Evolutionary conservation across 1,284 basidiomycete species (phyloP).

Genomic region (Sporisorium reilianum): DNA sequence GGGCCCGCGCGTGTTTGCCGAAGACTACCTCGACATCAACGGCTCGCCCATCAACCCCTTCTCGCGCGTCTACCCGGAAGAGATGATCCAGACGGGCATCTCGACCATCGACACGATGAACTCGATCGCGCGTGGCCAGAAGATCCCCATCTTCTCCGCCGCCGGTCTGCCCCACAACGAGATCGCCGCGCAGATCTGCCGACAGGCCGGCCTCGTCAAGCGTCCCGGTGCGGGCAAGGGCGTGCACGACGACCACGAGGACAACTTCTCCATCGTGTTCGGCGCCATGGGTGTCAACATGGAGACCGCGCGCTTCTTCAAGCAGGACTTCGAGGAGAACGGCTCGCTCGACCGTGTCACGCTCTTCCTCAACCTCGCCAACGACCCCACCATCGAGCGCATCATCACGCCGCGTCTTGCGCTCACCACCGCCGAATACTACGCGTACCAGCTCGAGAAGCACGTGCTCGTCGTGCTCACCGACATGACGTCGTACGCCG

Average conservation of each 20-base stretch:
- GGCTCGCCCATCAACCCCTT: conserved; percentile 99
- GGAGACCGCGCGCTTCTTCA: conserved; percentile 99
- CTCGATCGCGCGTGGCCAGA: conserved; percentile 99
- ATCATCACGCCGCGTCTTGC: conserved; percentile 99
- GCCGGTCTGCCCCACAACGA: conserved; percentile 99
- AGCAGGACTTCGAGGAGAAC: conserved; percentile 99
- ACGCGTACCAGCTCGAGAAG: conserved; percentile 99
- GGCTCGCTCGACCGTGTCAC: conserved; percentile 97
- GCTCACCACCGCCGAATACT: conserved; percentile 98
- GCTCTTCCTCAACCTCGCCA: conserved; percentile 97
- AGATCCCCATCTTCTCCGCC: conserved; percentile 99
- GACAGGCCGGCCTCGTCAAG: conserved; percentile 97
- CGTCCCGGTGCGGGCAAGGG: conserved; percentile 74
- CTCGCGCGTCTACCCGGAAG: conserved; percentile 99
- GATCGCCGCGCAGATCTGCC: conserved; percentile 99
- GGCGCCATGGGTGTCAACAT: conserved; percentile 99
- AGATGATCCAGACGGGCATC: conserved; percentile 99
- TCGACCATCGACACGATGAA: conserved; percentile 81
- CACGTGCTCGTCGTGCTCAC: conserved; percentile 99
- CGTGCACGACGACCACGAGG: conserved; percentile 98
- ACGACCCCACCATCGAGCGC: conserved; percentile 99
- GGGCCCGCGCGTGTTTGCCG: conserved; percentile 98
- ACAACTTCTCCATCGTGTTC: conserved; percentile 99
- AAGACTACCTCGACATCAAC: conserved; percentile 99
- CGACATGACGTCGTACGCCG: conserved; percentile 98